Evolutionary conservation across 1,139 yeast species (phyloP), one percentile per base, ranked within the genome.

Genomic region (Saccharomyces hybrid): DNA sequence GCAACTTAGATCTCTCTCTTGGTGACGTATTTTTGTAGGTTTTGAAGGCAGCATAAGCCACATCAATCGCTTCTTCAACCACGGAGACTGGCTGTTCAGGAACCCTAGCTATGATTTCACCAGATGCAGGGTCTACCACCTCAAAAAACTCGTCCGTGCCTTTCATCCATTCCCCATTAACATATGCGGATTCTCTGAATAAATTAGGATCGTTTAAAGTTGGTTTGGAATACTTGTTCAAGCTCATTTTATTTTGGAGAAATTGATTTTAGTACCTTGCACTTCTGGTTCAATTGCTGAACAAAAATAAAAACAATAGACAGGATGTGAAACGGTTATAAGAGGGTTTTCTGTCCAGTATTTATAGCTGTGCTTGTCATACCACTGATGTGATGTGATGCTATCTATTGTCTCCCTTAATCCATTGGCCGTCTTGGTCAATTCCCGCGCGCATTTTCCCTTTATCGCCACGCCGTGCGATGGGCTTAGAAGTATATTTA

Each of bases 41-140:
- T 48, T 75, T 65, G 72, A 86, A 88, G 0, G 95, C 83, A 2
- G 73, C 76, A 49, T 74, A 66, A 1, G 96, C 88, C 48, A 73
- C 76, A 44, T 78, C 74, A 56, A 89, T 84, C 9, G 96, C 88
- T 48, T 70, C 69, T 47, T 81, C 82, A 48, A 82, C 78, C 55
- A 75, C 78, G 32, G 74, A 74, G 1, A 78, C 67, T 11, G 78
- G 73, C 57, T 79, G 81, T 58, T 81, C 85, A 26, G 84, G 82
- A 52, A 81, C 68, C 55, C 75, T 76, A 21, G 81, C 81, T 56
- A 89, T 79, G 28, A 73, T 72, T 55, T 79, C 78, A 34, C 76
- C 80, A 49, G 84, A 82, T 0, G 95, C 95, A 2, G 97, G 97
- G 69, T 89, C 90, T 42, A 71, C 70, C 26, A 88, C 96, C 41